Conservation (phyloP, 2,329 filamentous ascomycete genomes). For the Paraphaeosphaeria minitans region DNA sequence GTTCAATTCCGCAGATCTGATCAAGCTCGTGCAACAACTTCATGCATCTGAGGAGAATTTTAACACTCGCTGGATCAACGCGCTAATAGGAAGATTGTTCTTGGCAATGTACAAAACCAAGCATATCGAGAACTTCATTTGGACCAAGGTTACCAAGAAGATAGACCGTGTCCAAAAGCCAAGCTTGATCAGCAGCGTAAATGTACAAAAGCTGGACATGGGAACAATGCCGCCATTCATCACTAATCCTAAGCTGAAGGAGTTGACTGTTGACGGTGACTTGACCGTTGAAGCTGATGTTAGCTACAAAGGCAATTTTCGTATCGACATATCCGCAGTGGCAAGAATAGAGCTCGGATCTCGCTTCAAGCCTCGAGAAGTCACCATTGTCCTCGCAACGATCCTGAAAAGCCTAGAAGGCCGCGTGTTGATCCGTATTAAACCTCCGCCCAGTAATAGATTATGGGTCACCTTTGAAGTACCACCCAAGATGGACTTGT, state of each 20-base stretch:
- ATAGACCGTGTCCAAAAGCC: slow-evolving; percentile 93
- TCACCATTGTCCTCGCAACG: slow-evolving; percentile 85
- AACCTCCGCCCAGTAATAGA: slow-evolving; percentile 92
- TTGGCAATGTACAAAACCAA: slow-evolving; percentile 84
- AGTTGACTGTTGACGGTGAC: slow-evolving; percentile 90
- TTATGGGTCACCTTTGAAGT: slow-evolving; percentile 95
- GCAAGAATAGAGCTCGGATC: slow-evolving; percentile 88
- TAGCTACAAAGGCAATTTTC: slow-evolving; percentile 86
- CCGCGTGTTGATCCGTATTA: slow-evolving; percentile 83
- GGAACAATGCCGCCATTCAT: slow-evolving; percentile 87
- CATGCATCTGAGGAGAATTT: slow-evolving; percentile 91
- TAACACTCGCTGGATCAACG: slow-evolving; percentile 93
- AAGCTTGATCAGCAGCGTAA: slow-evolving; percentile 82
- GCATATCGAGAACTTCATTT: slow-evolving; percentile 78
- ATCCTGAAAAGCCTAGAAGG: slow-evolving; percentile 85
- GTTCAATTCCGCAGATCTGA: slow-evolving; percentile 85
- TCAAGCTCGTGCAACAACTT: slow-evolving; percentile 84
- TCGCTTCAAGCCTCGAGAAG: slow-evolving; percentile 87
- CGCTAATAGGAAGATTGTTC: slow-evolving; percentile 85
- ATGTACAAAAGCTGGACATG: slow-evolving; percentile 81
- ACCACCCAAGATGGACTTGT: slow-evolving; percentile 92
- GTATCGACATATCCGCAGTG: slow-evolving; percentile 88
- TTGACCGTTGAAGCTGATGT: slow-evolving; percentile 85
- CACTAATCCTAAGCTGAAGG: slow-evolving; percentile 84
- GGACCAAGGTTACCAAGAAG: slow-evolving; percentile 91